Evolutionary conservation across 2,329 filamentous ascomycete genomes (phyloP).

Genomic region (Plectosphaerella plurivora): DNA sequence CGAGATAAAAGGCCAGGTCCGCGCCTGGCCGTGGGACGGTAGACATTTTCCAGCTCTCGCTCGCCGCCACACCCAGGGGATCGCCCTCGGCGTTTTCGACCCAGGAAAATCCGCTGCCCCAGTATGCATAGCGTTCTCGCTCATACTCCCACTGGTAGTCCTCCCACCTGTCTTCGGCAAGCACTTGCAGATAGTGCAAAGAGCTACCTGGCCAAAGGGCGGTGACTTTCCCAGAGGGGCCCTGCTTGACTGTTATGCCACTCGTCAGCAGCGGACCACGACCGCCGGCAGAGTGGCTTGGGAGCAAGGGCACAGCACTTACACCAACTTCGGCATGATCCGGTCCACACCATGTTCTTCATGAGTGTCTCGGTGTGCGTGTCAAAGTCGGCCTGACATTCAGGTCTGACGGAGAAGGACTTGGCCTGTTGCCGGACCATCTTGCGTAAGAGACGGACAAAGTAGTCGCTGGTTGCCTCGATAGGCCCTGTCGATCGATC

Average conservation of each 20-base stretch:
- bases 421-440: conserved; percentile 14
- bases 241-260: conserved; percentile 11
- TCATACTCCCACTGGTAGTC: conserved; percentile 17
- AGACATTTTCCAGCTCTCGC: conserved; percentile 2
- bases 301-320: neutral
- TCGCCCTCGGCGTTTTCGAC: conserved; percentile 14
- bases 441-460: conserved; percentile 16
- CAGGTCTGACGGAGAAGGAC: conserved; percentile 14
- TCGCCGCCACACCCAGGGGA: conserved; percentile 11
- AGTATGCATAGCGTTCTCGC: conserved; percentile 15
- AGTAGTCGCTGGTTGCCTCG: conserved; percentile 20
- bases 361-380: conserved; percentile 34
- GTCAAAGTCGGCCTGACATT: conserved; percentile 23
- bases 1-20: conserved; percentile 8
- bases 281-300: no score
- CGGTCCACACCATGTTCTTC: conserved; percentile 20
- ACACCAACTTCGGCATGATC: conserved; percentile 2
- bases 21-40: conserved; percentile 3
- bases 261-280: no score
- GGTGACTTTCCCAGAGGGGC: conserved; percentile 29
- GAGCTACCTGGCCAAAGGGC: conserved; percentile 37
- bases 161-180: conserved; percentile 22
- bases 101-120: conserved; percentile 16
- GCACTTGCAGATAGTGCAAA: conserved; percentile 39
- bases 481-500: conserved; percentile 12